These are phyloP conservation scores for Alternaria sp. DNA, from an alignment of 2,329 filamentous ascomycete genomes.

Conservation along the genomic window DNA sequence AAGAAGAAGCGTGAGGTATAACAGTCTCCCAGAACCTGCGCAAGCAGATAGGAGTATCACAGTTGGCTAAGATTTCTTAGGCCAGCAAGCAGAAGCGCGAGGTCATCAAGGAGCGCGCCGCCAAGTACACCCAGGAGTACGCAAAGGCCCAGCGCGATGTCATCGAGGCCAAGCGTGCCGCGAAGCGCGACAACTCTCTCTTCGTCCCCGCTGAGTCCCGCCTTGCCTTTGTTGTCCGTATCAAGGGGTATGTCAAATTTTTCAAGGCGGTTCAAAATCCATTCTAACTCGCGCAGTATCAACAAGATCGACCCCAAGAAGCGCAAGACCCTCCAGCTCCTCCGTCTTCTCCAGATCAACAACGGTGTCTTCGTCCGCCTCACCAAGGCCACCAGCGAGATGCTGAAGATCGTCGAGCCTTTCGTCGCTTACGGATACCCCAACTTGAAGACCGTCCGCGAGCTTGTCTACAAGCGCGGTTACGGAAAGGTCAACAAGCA, in stretches of 20 bases:
- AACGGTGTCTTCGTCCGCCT: slow-evolving; percentile 98
- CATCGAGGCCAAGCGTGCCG: slow-evolving; percentile 88
- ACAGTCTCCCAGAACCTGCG: slow-evolving; percentile 48
- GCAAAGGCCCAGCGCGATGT: slow-evolving; percentile 96
- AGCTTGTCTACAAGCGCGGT: slow-evolving; percentile 97
- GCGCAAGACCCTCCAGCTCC: slow-evolving; percentile 99
- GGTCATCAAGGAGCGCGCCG: slow-evolving; percentile 99
- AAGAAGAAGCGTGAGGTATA: slow-evolving; percentile 96
- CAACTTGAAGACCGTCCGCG: slow-evolving; percentile 98
- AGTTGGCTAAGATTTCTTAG: slow-evolving; percentile 64
- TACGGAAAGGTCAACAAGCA: slow-evolving; percentile 99
- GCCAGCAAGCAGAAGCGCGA: slow-evolving; percentile 98
- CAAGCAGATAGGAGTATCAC: slow-evolving; percentile 49
- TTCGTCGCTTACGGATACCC: slow-evolving; percentile 99
- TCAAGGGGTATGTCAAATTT: slow-evolving; percentile 79
- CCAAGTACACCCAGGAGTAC: slow-evolving; percentile 99
- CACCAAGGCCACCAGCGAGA: slow-evolving; percentile 97
- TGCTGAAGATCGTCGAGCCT: slow-evolving; percentile 97
- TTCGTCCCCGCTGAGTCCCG: slow-evolving; percentile 96
- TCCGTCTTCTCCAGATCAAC: slow-evolving; percentile 99
- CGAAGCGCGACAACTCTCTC: slow-evolving; percentile 93
- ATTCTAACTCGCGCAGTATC: slow-evolving; percentile 71
- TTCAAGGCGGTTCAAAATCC: not conserved
- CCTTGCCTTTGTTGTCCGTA: slow-evolving; percentile 97
- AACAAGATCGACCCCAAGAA: slow-evolving; percentile 99